A percentile compares a stretch with the other conserved stretches of the same genome.
Evolutionary conservation across 1,284 basidiomycete genomes (phyloP).

Genomic region (Cryptococcus floricola): DNA sequence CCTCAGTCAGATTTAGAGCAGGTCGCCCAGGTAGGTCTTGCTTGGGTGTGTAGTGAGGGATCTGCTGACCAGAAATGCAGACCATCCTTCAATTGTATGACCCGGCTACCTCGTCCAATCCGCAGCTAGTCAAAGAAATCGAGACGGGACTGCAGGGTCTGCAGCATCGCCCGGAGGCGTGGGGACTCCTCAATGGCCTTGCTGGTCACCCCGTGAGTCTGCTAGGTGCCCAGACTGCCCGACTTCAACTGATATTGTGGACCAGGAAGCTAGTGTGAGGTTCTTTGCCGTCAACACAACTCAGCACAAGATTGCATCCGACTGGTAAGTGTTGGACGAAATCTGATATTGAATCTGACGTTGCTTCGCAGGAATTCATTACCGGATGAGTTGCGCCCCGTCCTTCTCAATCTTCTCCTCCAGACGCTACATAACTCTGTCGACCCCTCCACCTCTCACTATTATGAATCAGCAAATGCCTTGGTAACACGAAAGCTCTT

Average conservation of each 20-base stretch:
- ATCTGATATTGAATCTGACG: background rate
- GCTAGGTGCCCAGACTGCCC: background rate
- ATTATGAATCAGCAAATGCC: slow-evolving; percentile 37
- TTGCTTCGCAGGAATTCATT: slow-evolving; percentile 40
- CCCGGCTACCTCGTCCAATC: slow-evolving; percentile 33
- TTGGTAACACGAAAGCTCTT: slow-evolving; percentile 79
- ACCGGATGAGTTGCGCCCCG: slow-evolving; percentile 38
- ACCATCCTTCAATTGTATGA: slow-evolving; percentile 44
- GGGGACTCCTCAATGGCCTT: slow-evolving; percentile 48
- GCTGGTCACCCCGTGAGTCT: slow-evolving; percentile 19
- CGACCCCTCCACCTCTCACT: slow-evolving; percentile 31
- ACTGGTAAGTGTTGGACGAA: slow-evolving; percentile 60
- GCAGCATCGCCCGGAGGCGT: slow-evolving; percentile 43
- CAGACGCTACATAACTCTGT: slow-evolving; percentile 36
- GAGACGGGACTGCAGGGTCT: slow-evolving; percentile 45
- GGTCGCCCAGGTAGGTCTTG: slow-evolving; percentile 33
- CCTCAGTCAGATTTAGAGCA: slow-evolving; percentile 31
- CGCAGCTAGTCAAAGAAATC: slow-evolving; percentile 38
- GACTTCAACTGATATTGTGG: background rate
- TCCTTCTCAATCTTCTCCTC: slow-evolving; percentile 41
- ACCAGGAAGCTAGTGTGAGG: slow-evolving; percentile 68
- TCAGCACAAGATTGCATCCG: slow-evolving; percentile 83
- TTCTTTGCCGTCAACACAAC: slow-evolving; percentile 89
- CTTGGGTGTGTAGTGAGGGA: background rate
- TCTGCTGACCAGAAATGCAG: slow-evolving; percentile 11